Conservation (phyloP, 352 stramenopile species). For the Phytophthora multivora region DNA sequence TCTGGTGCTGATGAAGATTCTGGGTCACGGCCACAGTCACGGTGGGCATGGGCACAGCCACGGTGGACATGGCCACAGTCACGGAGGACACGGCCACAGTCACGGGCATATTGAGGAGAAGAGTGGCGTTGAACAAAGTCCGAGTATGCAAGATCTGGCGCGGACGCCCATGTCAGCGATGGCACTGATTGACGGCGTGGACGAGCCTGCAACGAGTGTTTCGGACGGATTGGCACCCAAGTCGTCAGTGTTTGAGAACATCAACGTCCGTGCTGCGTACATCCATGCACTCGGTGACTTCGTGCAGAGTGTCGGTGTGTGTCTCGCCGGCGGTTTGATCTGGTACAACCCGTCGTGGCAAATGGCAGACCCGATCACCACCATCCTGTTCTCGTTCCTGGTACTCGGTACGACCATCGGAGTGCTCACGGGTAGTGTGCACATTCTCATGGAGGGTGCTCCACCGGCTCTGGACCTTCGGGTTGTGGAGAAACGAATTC, state of each 20-base stretch:
- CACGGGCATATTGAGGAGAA: conserved; percentile 29
- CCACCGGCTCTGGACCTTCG: conserved; percentile 67
- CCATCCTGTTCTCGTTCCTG: conserved; percentile 95
- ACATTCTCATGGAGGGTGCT: conserved; percentile 96
- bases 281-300: conserved; percentile 98
- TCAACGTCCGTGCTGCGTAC: conserved; percentile 98
- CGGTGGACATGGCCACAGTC: conserved; percentile 45
- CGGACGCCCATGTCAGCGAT: conserved; percentile 80
- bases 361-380: conserved; percentile 96
- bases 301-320: conserved; percentile 96
- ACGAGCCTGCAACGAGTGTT: conserved; percentile 13
- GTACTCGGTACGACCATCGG: conserved; percentile 94
- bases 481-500: conserved; percentile 63
- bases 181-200: conserved; percentile 62
- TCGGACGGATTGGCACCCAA: conserved; percentile 15
- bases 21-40: conserved; percentile 77
- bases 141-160: conserved; percentile 49
- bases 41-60: conserved; percentile 53
- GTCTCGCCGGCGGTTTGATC: conserved; percentile 95
- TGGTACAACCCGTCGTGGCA: conserved; percentile 96
- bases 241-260: conserved; percentile 78
- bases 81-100: conserved; percentile 37
- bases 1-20: conserved; percentile 92
- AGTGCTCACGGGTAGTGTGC: conserved; percentile 90
- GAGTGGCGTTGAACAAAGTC: conserved; percentile 46